Conservation (phyloP, 139 green algal species). For the Chlorella sp. region DNA sequence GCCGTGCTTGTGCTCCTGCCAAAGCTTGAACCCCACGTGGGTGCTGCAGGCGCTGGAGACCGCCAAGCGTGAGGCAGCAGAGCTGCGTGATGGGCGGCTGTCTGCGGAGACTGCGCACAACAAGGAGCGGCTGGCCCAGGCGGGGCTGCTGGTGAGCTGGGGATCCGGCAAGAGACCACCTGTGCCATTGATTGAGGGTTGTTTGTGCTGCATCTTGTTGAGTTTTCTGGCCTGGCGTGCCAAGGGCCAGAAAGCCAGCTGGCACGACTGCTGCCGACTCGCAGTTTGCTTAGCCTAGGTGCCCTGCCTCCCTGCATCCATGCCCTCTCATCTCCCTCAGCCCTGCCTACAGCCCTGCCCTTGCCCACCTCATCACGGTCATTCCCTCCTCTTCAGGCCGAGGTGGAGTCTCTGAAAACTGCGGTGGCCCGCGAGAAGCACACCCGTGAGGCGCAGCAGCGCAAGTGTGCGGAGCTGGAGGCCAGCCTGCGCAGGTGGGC, state of each 20-base stretch:
- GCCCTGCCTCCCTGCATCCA: background rate
- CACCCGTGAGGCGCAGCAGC: constrained; percentile 22
- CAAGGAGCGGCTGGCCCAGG: constrained; percentile 22
- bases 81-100: constrained; percentile 27
- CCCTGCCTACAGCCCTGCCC: background rate
- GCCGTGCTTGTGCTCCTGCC: background rate
- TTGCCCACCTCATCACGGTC: background rate
- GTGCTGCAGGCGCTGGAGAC: constrained; percentile 4
- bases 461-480: constrained; percentile 23
- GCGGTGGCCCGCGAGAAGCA: background rate
- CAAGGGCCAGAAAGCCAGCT: background rate
- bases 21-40: background rate
- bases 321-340: background rate
- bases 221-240: too few relatives aligned
- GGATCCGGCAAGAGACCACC: too few relatives aligned
- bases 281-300: background rate
- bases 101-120: constrained; percentile 6
- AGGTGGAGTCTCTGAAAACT: constrained; percentile 24
- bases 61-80: constrained; percentile 8
- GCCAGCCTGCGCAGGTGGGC: constrained; percentile 29
- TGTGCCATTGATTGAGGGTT: too few relatives aligned
- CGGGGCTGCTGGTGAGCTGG: constrained; percentile 15
- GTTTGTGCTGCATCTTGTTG: too few relatives aligned
- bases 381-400: background rate
- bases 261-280: background rate